A percentile compares a stretch with the other conserved stretches of the same genome.
Evolutionary conservation across 495 filamentous ascomycete species (phyloP).

Genomic region (Lophiostoma macrostomum): DNA sequence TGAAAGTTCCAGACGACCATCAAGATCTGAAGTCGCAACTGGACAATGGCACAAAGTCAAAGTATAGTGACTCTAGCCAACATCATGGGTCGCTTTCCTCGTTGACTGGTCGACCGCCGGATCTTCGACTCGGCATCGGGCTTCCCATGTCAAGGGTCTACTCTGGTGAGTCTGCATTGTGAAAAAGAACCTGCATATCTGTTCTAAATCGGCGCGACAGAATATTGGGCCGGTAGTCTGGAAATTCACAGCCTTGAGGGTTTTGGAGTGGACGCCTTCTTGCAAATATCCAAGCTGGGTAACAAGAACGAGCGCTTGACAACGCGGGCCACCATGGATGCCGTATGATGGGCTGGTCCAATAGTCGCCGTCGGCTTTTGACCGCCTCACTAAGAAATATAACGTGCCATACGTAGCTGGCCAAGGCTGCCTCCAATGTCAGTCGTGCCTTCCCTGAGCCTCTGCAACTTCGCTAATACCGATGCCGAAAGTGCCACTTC

Average conservation of each 20-base stretch:
- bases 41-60: conserved; percentile 26
- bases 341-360: conserved; percentile 53
- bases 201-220: conserved; percentile 35
- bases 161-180: conserved; percentile 44
- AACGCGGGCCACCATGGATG: conserved; percentile 83
- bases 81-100: conserved; percentile 65
- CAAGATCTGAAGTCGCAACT: conserved; percentile 4
- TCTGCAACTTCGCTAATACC: no score
- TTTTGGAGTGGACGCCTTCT: conserved; percentile 95
- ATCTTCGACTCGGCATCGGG: conserved; percentile 89
- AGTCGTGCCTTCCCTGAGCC: no score
- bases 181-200: background rate
- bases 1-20: conserved; percentile 41
- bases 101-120: conserved; percentile 76
- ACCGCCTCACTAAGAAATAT: background rate
- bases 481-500: no score
- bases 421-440: no score
- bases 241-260: conserved; percentile 92
- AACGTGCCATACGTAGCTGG: background rate
- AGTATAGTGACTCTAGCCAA: conserved; percentile 31
- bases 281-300: conserved; percentile 94
- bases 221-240: conserved; percentile 95
- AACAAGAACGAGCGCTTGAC: conserved; percentile 98
- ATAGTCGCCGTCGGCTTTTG: background rate
- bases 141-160: conserved; percentile 92